Conservation (phyloP, 129 eudicot species). For the Lonicera japonica region DNA sequence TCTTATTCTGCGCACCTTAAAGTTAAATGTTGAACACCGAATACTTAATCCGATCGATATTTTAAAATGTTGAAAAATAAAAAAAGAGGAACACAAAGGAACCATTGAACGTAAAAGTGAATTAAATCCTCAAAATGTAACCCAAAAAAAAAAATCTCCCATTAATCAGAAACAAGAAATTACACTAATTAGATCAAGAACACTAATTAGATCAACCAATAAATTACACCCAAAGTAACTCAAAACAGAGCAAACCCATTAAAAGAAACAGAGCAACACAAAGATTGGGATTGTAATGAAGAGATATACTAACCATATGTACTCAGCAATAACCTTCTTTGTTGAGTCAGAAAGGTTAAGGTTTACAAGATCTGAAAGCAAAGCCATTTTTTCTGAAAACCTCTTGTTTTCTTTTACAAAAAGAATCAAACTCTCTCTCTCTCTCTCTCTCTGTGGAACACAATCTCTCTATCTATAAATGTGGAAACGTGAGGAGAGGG, state of each 20-base stretch:
- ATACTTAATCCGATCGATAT: too few species aligned
- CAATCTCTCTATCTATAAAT: not conserved
- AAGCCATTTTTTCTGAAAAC: conserved; percentile 33
- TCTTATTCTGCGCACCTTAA: too few species aligned
- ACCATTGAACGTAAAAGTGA: too few species aligned
- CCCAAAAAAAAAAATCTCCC: too few species aligned
- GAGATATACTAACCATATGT: conserved; percentile 60
- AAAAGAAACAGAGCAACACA: not conserved
- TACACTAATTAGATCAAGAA: not conserved
- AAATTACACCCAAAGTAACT: not conserved
- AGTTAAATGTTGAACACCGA: too few species aligned
- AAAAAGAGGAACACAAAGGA: too few species aligned
- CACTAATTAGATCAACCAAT: not conserved
- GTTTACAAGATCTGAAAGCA: conserved; percentile 61
- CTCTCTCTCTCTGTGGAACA: conserved; percentile 14
- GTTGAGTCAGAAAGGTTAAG: conserved; percentile 53
- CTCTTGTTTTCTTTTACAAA: too few species aligned
- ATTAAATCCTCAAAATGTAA: too few species aligned
- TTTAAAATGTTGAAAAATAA: too few species aligned
- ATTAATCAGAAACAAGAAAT: too few species aligned
- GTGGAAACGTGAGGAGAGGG: too few species aligned
- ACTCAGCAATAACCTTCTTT: conserved; percentile 68
- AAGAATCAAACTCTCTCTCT: conserved; percentile 1
- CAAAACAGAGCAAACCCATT: conserved; percentile 15
- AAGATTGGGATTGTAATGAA: conserved; percentile 28